Evolutionary conservation across 371 early-diverging fungal genomes (phyloP), one percentile per base, ranked within the genome.

Genomic region (Nematocida sp.): DNA sequence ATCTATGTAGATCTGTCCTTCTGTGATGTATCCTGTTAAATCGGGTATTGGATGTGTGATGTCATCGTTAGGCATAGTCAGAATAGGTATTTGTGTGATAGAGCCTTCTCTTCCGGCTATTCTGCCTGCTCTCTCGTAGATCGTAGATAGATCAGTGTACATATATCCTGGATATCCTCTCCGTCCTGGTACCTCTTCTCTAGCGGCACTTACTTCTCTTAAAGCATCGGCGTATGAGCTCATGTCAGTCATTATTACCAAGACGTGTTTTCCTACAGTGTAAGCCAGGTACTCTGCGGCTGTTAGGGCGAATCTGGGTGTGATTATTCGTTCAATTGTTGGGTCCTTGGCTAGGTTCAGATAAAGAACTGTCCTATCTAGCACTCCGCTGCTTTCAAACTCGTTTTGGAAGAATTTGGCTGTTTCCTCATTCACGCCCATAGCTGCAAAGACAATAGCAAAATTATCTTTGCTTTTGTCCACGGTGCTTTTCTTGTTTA

Each of bases 41-140:
- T 99, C 99, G n/a, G 98, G 99, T 83, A 99, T 97, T 63, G 99
- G 99, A 83, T 99, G 99, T 41, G 99, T 99, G 78, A 99, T 99
- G 87, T 99, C 96, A 87, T 99, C 98, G 87, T 97, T 97, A 57
- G 99, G 99, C 99, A 99, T 99, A 51, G 98, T 96, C 80, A 99
- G 86, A 84, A 99, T 99, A 35, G 98, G 99, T 65, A 99, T 96
- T 86, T 99, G 99, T 31, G 99, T 99, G 63, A 99, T 99, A 52
- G 93, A 93, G 58, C 99, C 99, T 84, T 94, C 95, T 78, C 93
- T 88, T 53, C 99, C 99, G 62, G 92, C 90, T 17, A 99, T 97
- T 80, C 99, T 89, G 63, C 99, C 99, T 29, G 98, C 99, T 84
- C 99, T 90, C 85, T 99, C 99, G 79, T 99, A 97, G 75, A 99